Conservation (phyloP, 1,284 basidiomycete genomes). For the Pseudomicrostroma phylloplanum region DNA sequence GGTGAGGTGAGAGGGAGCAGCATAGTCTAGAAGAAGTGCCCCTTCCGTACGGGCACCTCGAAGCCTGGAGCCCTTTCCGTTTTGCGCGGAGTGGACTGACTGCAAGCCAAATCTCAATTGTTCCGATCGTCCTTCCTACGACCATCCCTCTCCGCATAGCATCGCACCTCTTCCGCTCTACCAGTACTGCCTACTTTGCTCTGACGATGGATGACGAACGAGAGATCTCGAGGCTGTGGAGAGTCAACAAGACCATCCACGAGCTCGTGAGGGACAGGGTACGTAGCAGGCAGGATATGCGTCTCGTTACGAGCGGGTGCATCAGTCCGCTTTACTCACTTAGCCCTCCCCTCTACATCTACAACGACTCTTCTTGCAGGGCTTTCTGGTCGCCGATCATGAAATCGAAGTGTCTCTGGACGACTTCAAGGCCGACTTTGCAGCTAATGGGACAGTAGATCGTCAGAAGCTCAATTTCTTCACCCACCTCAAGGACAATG, state of each 20-base stretch:
- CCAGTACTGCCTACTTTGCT: no score
- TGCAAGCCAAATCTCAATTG: no score
- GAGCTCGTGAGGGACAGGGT: conserved; percentile 78
- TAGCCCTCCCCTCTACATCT: not conserved
- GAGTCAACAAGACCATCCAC: conserved; percentile 91
- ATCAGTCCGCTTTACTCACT: no score
- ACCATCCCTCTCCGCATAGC: not conserved
- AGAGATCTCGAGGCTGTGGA: conserved; percentile 70
- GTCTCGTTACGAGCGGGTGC: not conserved
- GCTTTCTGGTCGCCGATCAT: conserved; percentile 80
- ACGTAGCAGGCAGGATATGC: conserved; percentile 9
- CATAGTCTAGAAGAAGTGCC: no score
- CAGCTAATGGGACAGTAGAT: conserved; percentile 55
- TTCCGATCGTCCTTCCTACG: no score
- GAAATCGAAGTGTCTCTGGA: conserved; percentile 79
- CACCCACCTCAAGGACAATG: conserved; percentile 41
- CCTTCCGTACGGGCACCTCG: no score
- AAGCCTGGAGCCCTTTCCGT: no score
- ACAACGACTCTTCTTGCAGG: conserved; percentile 47
- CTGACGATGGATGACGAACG: conserved; percentile 49
- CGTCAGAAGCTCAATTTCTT: conserved; percentile 47
- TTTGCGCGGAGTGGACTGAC: no score
- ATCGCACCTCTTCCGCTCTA: not conserved
- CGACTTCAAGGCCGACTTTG: conserved; percentile 58
- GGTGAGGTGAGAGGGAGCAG: no score